Evolutionary conservation across 1,284 basidiomycete genomes (phyloP).

Genomic region (Lentinus polychrous): DNA sequence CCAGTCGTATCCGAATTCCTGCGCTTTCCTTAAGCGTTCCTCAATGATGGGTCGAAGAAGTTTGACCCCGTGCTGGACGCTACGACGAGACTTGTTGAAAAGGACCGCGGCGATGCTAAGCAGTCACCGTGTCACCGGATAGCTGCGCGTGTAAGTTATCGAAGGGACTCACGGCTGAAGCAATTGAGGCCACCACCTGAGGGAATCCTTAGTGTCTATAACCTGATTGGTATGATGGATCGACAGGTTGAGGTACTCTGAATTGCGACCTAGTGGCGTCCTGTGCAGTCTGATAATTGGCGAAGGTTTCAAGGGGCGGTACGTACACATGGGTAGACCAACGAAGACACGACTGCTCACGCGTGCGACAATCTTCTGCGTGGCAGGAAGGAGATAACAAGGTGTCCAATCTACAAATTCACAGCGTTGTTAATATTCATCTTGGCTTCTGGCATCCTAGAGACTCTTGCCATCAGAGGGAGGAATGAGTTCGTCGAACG

Average conservation of each 20-base stretch:
- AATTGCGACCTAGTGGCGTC: constrained; percentile 5
- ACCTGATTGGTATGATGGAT: background rate
- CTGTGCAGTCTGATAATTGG: no score
- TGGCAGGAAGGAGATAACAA: constrained; percentile 21
- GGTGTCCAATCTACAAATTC: constrained; percentile 22
- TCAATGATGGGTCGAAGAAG: constrained; percentile 18
- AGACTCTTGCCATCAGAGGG: constrained; percentile 13
- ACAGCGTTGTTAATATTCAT: constrained; percentile 6
- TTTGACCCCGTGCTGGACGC: background rate
- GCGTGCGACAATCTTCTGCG: constrained; percentile 29
- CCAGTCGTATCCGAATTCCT: constrained; percentile 29
- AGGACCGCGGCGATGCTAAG: constrained; percentile 9
- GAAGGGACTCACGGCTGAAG: constrained; percentile 3
- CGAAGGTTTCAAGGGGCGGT: background rate
- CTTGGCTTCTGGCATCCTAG: background rate
- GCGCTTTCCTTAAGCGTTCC: constrained; percentile 25
- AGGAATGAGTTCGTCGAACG: constrained; percentile 17
- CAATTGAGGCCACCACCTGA: constrained; percentile 5
- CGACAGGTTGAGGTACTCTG: background rate
- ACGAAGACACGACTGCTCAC: constrained; percentile 38
- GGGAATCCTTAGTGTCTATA: background rate
- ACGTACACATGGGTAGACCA: constrained; percentile 35
- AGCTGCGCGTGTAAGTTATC: no score
- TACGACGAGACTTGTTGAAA: constrained; percentile 2
- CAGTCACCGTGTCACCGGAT: no score